phyloP scores from a whole-genome alignment of 2,329 filamentous ascomycete genomes.

The Fusarium devonianum region DNA sequence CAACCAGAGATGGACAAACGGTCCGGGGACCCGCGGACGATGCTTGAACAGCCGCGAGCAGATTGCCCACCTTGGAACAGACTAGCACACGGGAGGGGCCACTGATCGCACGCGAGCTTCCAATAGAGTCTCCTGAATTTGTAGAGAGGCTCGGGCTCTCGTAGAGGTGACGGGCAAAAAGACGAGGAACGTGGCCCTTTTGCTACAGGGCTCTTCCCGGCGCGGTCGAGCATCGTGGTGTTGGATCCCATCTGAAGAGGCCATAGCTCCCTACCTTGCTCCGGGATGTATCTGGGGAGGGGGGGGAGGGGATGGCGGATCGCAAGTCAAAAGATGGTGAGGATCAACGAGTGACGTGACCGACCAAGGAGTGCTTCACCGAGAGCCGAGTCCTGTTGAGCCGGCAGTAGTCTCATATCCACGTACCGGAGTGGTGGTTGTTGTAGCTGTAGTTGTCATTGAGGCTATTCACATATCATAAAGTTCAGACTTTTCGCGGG shows the following conservation, averaged over 20 bases:
- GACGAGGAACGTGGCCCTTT: slow-evolving; percentile 16
- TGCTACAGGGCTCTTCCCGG: slow-evolving; percentile 22
- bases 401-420: too few species aligned
- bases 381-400: background rate
- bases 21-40: background rate
- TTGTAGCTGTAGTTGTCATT: too few species aligned
- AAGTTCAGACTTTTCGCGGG: too few species aligned
- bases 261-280: slow-evolving; percentile 32
- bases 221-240: slow-evolving; percentile 16
- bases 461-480: too few species aligned
- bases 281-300: slow-evolving; percentile 14
- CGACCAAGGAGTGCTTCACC: slow-evolving; percentile 1
- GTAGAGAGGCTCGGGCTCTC: slow-evolving; percentile 5
- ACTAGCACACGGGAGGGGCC: too few species aligned
- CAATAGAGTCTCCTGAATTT: too few species aligned
- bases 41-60: background rate
- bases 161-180: slow-evolving; percentile 7
- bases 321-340: slow-evolving; percentile 11
- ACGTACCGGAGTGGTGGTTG: too few species aligned
- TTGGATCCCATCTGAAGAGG: slow-evolving; percentile 17
- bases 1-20: slow-evolving; percentile 7
- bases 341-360: slow-evolving; percentile 10
- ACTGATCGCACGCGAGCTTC: too few species aligned
- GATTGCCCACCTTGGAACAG: slow-evolving; percentile 10
- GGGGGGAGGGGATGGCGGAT: too few species aligned